Percentiles rank a stretch among this genome's conserved stretches.
Conservation (phyloP, 208 protist genomes). For the Porcisia deanei region DNA sequence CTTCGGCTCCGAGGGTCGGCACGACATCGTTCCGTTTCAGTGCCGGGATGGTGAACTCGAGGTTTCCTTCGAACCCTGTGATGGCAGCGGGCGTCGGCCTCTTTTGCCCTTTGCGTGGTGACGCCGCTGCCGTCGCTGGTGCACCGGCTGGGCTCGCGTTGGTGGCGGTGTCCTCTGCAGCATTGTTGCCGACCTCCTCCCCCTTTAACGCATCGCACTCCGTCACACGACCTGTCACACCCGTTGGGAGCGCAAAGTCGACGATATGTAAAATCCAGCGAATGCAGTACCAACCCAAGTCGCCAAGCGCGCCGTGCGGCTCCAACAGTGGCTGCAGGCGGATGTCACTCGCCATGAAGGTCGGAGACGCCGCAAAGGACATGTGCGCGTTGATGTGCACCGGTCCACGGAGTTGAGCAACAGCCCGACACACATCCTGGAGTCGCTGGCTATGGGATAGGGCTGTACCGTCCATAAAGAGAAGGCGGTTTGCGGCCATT, state of each 20-base stretch:
- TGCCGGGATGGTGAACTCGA: constrained; percentile 42
- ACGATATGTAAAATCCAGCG: constrained; percentile 68
- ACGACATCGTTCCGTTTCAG: neutral
- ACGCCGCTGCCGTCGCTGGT: neutral
- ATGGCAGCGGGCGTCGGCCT: constrained; percentile 38
- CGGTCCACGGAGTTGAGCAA: constrained; percentile 38
- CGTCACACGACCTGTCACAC: constrained; percentile 51
- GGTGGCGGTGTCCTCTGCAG: neutral
- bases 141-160: neutral
- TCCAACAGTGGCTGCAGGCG: constrained; percentile 56
- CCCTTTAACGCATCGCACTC: constrained; percentile 33
- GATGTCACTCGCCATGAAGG: constrained; percentile 64
- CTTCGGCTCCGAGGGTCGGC: neutral
- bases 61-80: constrained; percentile 56
- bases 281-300: constrained; percentile 82
- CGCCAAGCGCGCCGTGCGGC: constrained; percentile 66
- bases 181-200: neutral
- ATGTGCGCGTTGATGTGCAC: constrained; percentile 57
- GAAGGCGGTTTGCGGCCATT: constrained; percentile 44
- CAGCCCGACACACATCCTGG: constrained; percentile 39
- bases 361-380: constrained; percentile 45
- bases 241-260: constrained; percentile 51
- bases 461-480: constrained; percentile 76
- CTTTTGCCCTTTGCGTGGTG: neutral
- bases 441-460: constrained; percentile 59